These are phyloP conservation scores for Wolfiporia cocos DNA, from an alignment of 1,284 basidiomycete species.

Conservation along the genomic window DNA sequence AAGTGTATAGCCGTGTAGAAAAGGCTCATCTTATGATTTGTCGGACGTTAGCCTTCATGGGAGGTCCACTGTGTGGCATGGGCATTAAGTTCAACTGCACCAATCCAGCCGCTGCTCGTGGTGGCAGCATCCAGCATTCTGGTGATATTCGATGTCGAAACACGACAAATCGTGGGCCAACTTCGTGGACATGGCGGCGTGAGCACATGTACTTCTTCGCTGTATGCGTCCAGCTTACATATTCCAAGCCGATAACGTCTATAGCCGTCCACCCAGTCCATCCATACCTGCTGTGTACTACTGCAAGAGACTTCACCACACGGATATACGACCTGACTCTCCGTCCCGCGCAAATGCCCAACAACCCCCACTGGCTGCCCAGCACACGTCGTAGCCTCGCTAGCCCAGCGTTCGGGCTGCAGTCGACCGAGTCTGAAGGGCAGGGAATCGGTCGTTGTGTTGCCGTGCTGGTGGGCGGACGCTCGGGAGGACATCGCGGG, in stretches of 20 bases:
- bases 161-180: conserved; percentile 33
- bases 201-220: conserved; percentile 19
- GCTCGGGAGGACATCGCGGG: conserved; percentile 64
- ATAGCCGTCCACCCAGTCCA: conserved; percentile 52
- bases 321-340: conserved; percentile 56
- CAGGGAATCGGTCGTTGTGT: conserved; percentile 56
- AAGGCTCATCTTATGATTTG: background rate
- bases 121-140: conserved; percentile 45
- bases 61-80: conserved; percentile 35
- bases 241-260: conserved; percentile 54
- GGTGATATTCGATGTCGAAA: conserved; percentile 43
- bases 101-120: conserved; percentile 49
- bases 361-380: conserved; percentile 58
- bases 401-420: conserved; percentile 65
- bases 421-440: conserved; percentile 53
- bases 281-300: conserved; percentile 58
- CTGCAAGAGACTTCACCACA: conserved; percentile 59
- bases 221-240: conserved; percentile 3
- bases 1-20: background rate
- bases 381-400: conserved; percentile 41
- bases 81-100: conserved; percentile 40
- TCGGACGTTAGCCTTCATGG: background rate
- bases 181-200: conserved; percentile 69
- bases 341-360: conserved; percentile 23
- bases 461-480: conserved; percentile 56